Percentiles rank a stretch among this genome's conserved stretches.
phyloP scores from a whole-genome alignment of 495 filamentous ascomycete genomes.

The Penicillium goetzii region DNA sequence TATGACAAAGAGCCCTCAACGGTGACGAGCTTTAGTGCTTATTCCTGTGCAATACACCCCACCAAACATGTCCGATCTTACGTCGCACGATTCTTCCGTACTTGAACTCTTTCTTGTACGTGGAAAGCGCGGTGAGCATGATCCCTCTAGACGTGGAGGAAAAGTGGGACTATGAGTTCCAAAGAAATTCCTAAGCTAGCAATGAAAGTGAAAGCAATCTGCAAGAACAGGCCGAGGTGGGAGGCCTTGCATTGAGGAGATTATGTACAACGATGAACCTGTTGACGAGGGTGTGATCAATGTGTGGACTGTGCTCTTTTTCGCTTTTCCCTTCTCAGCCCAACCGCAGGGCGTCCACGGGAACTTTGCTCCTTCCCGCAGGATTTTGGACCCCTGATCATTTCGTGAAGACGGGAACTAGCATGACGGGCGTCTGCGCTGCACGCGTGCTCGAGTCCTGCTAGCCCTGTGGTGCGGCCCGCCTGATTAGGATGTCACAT shows the following conservation, averaged over 20 bases:
- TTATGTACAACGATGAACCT: slow-evolving; percentile 2
- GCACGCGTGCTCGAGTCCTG: slow-evolving; percentile 8
- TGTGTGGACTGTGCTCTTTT: slow-evolving; percentile 11
- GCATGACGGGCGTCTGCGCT: slow-evolving; percentile 6
- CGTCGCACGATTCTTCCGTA: background rate
- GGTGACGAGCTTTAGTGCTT: slow-evolving; percentile 25
- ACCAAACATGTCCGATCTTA: background rate
- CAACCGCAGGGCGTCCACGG: slow-evolving; percentile 8
- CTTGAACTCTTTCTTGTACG: background rate
- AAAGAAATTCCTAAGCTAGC: background rate
- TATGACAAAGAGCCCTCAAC: slow-evolving; percentile 4
- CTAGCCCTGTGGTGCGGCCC: background rate
- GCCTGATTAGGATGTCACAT: slow-evolving; percentile 1
- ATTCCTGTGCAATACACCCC: slow-evolving; percentile 9
- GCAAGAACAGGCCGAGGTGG: background rate
- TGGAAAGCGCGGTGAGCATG: slow-evolving; percentile 2
- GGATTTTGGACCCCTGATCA: background rate
- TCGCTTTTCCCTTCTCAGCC: slow-evolving; percentile 6
- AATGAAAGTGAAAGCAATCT: background rate
- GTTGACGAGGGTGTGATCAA: slow-evolving; percentile 4
- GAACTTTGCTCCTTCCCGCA: background rate
- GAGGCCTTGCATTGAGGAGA: slow-evolving; percentile 13
- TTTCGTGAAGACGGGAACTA: slow-evolving; percentile 1
- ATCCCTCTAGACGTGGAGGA: background rate
- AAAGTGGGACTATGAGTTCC: background rate